Evolutionary conservation across 2,329 filamentous ascomycete species (phyloP), one percentile per base, ranked within the genome.

Genomic region (Cladosporium velox): DNA sequence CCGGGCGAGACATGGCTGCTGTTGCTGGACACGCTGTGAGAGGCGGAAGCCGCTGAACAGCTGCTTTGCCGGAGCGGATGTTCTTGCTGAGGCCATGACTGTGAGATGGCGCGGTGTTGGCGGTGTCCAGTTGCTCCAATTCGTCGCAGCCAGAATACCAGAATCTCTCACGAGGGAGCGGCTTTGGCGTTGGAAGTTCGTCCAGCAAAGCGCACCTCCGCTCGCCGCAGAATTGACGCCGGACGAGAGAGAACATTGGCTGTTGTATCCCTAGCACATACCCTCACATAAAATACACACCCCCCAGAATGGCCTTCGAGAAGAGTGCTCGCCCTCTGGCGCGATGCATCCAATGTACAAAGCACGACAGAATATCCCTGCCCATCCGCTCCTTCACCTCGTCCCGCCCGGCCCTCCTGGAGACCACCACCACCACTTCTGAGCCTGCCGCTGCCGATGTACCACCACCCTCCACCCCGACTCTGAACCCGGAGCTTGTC

Each of bases 401-500:
- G 59, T 81, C 84, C 30, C 73, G 80, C 55, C 70, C 74, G 52
- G 73, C 75, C 66, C 74, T 75, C 66, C 80, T 83, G 72, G 81
- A 83, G 70, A 49, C 62, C 14, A 57, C 62, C 28, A 64, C 30
- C 28, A 47, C 41, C 41, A 34, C 63, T 18, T 51, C 30, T 51
- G 58, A 59, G 18, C 44, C 64, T 34, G 41, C 44, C 21, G 38
- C 63, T 12, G 32, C 64, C 47, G 6, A 59, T 47, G 44, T 51
- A 47, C 32, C 64, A 11, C 65, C 65, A 21, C 57, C 54, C 6
- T 26, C 35, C 38, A 55, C 54, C 28, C 10, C 52, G 10, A 14
- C 52, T 34, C 79, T 87, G 71, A 87, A 92, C 76, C 90, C 89
- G n/a, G 82, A 86, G 68, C 88, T 87, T n/a, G 90, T 91, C 30